Evolutionary conservation across 2,329 filamentous ascomycete species (phyloP), one percentile per base, ranked within the genome.

Genomic region (Penicillium sp.): DNA sequence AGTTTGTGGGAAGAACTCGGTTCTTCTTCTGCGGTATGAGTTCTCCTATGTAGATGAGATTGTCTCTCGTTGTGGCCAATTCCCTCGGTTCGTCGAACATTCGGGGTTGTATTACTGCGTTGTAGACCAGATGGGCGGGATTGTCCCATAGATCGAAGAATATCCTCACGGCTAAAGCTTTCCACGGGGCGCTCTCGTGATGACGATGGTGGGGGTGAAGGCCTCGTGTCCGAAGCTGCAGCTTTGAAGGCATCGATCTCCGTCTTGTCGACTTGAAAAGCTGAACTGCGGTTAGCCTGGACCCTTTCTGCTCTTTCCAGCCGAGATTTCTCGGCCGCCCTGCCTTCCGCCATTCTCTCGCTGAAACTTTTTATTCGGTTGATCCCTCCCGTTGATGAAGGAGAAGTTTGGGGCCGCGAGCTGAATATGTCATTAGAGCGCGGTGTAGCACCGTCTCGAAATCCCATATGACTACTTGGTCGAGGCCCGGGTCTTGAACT

Each of bases 281-380:
- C 74, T 3, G 74, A 72, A 56, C 73, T 79, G 62, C 79, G 73
- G 52, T 73, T 77, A 10, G 67, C 70, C 47, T 74, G 71, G 23
- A 74, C 62, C 38, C 67, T 69, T 50, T 77, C 73, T 42, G 71
- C 71, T 47, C 71, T 74, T 49, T 77, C 73, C 57, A 74, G 67
- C 29, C 70, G 72, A 25, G 69, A 69, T 54, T 73, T 75, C 31
- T 78, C 76, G n/a, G 68, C 66, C 21, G 72, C 68, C 47, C 78
- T 85, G 38, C 86, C 88, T 50, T 90, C 86, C 1, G 90, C 88
- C 60, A 99, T 84, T 47, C 93, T 83, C 73, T 97, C 92, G 70
- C 90, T 96, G 75, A 97, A 99, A 54, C 86, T 82, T 66, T 86
- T 87, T 21, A 71, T 68, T 46, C 65, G 74, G 58, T 52, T 65